phyloP scores from a whole-genome alignment of 257 asterid species.

The Marsdenia floribunda region DNA sequence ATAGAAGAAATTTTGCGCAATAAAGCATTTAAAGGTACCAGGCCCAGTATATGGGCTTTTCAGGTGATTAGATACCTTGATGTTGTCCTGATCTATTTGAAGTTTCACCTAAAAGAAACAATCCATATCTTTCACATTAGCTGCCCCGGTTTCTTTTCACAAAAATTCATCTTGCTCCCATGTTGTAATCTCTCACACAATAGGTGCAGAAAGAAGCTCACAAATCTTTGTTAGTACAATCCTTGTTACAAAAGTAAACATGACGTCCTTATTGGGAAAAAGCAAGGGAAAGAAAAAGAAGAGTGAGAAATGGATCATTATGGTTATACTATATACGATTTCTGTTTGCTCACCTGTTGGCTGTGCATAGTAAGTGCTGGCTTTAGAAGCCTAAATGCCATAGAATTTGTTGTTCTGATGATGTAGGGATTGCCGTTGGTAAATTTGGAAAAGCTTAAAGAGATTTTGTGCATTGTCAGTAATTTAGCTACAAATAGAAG shows the following conservation, averaged over 20 bases:
- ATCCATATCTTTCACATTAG: background rate
- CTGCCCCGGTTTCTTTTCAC: background rate
- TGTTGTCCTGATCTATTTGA: slow-evolving; percentile 5
- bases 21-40: slow-evolving; percentile 69
- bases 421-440: slow-evolving; percentile 61
- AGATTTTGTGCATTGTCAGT: slow-evolving; percentile 38
- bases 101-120: background rate
- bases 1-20: slow-evolving; percentile 46
- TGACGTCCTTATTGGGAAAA: background rate
- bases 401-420: background rate
- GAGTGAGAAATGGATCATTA: background rate
- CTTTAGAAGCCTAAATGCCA: background rate
- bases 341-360: background rate
- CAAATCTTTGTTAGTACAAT: background rate
- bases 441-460: slow-evolving; percentile 48
- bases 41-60: slow-evolving; percentile 69
- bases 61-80: slow-evolving; percentile 46
- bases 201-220: background rate
- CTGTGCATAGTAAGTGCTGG: background rate
- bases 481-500: slow-evolving; percentile 67
- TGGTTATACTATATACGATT: background rate
- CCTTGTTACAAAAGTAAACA: background rate
- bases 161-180: background rate
- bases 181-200: background rate
- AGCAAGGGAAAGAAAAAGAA: background rate